Conservation (phyloP, 1,284 basidiomycete genomes). For the Ustilago nuda region DNA sequence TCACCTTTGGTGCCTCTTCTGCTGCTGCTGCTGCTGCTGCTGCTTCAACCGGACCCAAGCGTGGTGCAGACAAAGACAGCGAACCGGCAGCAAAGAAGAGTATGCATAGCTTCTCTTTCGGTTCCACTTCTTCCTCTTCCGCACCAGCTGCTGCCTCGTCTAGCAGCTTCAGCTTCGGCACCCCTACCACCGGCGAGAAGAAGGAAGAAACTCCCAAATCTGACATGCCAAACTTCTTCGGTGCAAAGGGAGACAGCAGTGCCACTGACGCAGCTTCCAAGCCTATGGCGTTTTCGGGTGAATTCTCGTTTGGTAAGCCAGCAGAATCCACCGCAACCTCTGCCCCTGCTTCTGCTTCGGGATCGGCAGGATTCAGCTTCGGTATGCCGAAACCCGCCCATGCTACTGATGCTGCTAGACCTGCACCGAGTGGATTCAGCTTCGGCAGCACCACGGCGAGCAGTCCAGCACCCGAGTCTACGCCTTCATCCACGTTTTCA, state of each 20-base stretch:
- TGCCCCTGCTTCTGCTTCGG: constrained; percentile 11
- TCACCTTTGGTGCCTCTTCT: constrained; percentile 42
- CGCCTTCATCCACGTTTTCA: constrained; percentile 17
- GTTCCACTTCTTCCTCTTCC: constrained; percentile 22
- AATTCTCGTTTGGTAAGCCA: constrained; percentile 49
- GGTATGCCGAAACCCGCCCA: constrained; percentile 20
- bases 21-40: constrained; percentile 9
- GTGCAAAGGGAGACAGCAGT: constrained; percentile 27
- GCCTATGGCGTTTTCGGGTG: constrained; percentile 3
- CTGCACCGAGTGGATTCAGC: constrained; percentile 20
- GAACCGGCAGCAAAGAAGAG: constrained; percentile 45
- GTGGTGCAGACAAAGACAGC: constrained; percentile 27
- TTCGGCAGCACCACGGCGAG: constrained; percentile 30
- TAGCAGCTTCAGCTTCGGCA: constrained; percentile 26
- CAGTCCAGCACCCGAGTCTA: constrained; percentile 16
- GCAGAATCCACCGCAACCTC: constrained; percentile 14
- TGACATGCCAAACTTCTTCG: constrained; percentile 46
- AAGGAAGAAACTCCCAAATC: constrained; percentile 25
- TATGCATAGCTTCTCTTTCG: constrained; percentile 51
- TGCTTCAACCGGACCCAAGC: constrained; percentile 24
- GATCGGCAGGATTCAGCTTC: constrained; percentile 29
- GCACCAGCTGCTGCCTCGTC: constrained; percentile 4
- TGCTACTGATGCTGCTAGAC: constrained; percentile 16
- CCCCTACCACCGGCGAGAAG: constrained; percentile 19
- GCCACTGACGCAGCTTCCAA: constrained; percentile 17